Conservation (phyloP, 2,329 filamentous ascomycete genomes). For the Ploettnerulaceae sp. region DNA sequence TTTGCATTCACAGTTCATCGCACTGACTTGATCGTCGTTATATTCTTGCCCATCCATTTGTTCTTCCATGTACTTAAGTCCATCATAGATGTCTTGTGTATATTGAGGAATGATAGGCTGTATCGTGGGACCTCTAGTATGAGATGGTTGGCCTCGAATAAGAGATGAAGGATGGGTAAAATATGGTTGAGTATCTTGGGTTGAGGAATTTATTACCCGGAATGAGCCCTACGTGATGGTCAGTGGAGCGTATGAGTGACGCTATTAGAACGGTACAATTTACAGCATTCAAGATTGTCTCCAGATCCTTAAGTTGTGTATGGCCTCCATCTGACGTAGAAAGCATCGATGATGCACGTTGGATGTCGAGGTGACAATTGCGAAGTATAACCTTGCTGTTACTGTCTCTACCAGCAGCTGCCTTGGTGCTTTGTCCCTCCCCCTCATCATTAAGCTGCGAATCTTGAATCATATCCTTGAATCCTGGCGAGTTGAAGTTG, state of each 20-base stretch:
- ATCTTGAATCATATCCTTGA: no score
- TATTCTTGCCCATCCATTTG: background rate
- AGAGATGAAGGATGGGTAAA: background rate
- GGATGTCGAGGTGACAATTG: no score
- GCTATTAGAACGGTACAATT: background rate
- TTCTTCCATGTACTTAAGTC: background rate
- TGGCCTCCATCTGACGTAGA: constrained; percentile 3
- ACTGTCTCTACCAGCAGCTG: no score
- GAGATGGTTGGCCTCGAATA: background rate
- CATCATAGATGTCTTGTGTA: background rate
- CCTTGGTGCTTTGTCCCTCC: no score
- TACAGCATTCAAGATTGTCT: background rate
- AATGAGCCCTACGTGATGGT: background rate
- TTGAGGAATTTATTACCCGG: background rate
- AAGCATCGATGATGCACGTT: background rate
- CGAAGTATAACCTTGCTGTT: no score
- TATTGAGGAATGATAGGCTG: background rate
- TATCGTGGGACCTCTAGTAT: no score
- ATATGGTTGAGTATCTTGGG: constrained; percentile 5
- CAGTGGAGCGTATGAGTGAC: background rate
- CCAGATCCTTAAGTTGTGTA: background rate
- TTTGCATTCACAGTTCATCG: constrained; percentile 1
- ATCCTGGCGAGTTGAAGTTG: background rate
- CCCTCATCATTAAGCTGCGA: no score
- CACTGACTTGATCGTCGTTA: background rate